Percentiles rank a stretch among this genome's conserved stretches.
Evolutionary conservation across 2,329 filamentous ascomycete species (phyloP).

Genomic region (Neobulgaria alba): DNA sequence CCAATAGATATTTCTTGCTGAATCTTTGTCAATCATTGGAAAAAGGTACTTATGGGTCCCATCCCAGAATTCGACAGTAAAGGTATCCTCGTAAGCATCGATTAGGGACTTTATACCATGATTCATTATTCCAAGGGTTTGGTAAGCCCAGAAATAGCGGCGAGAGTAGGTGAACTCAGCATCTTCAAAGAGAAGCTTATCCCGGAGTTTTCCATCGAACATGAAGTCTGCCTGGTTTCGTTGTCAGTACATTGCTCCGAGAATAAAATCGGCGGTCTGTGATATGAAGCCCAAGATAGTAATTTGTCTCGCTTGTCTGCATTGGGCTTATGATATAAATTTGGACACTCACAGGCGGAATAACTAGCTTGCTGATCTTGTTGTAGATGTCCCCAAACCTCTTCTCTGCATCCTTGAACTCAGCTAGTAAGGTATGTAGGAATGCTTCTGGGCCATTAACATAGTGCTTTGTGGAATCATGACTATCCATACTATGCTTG

Average conservation of each 20-base stretch:
- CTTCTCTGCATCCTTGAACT: slow-evolving; percentile 52
- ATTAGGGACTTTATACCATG: slow-evolving; percentile 51
- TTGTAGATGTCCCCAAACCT: slow-evolving; percentile 49
- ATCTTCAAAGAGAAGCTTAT: slow-evolving; percentile 53
- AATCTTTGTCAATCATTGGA: slow-evolving; percentile 41
- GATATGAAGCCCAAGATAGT: no score
- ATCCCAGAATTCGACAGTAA: slow-evolving; percentile 50
- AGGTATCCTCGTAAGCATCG: slow-evolving; percentile 46
- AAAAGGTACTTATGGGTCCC: slow-evolving; percentile 46
- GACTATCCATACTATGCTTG: slow-evolving; percentile 44
- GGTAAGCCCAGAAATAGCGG: slow-evolving; percentile 55
- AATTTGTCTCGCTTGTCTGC: no score
- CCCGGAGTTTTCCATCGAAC: slow-evolving; percentile 46
- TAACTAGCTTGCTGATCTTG: slow-evolving; percentile 49
- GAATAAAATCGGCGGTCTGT: no score
- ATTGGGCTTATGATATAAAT: no score
- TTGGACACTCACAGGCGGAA: slow-evolving; percentile 42
- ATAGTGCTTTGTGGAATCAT: slow-evolving; percentile 46
- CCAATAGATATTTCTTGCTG: slow-evolving; percentile 37
- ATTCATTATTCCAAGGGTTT: slow-evolving; percentile 51
- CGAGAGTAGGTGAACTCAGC: slow-evolving; percentile 51
- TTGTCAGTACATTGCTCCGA: no score
- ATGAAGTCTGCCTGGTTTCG: slow-evolving; percentile 41
- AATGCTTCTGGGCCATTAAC: slow-evolving; percentile 55
- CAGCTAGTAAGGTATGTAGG: slow-evolving; percentile 46